phyloP scores from a whole-genome alignment of 768 basidiomycete genomes.

The Leccinum subgranulosum region DNA sequence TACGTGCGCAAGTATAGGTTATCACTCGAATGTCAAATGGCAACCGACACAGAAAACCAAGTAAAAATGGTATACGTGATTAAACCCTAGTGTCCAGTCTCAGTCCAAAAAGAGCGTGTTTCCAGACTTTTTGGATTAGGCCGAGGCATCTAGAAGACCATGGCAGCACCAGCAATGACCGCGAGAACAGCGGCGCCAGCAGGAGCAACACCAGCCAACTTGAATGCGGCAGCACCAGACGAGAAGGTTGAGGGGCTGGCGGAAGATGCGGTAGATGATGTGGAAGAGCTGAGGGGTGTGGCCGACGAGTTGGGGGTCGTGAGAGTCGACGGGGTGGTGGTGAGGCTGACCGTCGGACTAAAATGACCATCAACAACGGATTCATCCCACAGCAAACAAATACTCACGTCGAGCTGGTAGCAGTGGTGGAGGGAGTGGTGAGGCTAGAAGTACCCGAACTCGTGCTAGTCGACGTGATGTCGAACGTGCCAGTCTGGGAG shows the following conservation, averaged over 20 bases:
- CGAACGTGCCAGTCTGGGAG: constrained; percentile 39
- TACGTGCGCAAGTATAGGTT: background rate
- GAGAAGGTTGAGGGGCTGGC: constrained; percentile 21
- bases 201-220: constrained; percentile 31
- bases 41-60: background rate
- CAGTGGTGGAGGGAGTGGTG: background rate
- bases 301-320: constrained; percentile 8
- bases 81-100: background rate
- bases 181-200: constrained; percentile 40
- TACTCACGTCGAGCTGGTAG: constrained; percentile 13
- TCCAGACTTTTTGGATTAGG: background rate
- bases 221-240: constrained; percentile 32
- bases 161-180: constrained; percentile 46
- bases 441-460: background rate
- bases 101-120: background rate
- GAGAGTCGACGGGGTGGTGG: constrained; percentile 2
- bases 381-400: background rate
- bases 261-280: constrained; percentile 13
- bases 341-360: background rate
- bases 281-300: background rate
- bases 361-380: background rate
- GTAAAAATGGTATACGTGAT: background rate
- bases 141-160: constrained; percentile 39
- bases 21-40: background rate
- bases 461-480: constrained; percentile 26